phyloP scores from a whole-genome alignment of 768 basidiomycete genomes.

The Sarcodon sp. region DNA sequence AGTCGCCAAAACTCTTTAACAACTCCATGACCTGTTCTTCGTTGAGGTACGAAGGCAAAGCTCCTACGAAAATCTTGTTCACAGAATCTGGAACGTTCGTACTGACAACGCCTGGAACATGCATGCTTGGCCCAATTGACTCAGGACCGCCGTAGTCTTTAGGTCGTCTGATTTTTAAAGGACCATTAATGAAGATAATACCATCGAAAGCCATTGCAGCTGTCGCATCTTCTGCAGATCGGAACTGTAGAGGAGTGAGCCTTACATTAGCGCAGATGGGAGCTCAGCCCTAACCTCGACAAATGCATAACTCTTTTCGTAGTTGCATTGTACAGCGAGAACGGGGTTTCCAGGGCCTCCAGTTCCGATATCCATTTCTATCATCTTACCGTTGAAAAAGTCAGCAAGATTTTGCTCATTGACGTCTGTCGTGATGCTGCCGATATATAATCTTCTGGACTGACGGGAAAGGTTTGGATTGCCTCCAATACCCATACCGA shows the following conservation, averaged over 20 bases:
- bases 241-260: constrained; percentile 51
- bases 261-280: not conserved
- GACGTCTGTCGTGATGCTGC: constrained; percentile 89
- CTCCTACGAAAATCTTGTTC: constrained; percentile 97
- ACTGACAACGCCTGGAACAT: constrained; percentile 92
- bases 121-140: constrained; percentile 47
- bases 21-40: constrained; percentile 99
- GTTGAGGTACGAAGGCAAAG: constrained; percentile 87
- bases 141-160: constrained; percentile 89
- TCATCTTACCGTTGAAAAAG: constrained; percentile 96
- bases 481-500: constrained; percentile 77
- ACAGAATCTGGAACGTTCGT: constrained; percentile 95
- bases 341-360: constrained; percentile 83
- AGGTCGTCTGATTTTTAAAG: constrained; percentile 95
- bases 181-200: constrained; percentile 87
- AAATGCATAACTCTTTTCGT: constrained; percentile 98
- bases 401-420: constrained; percentile 86
- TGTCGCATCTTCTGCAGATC: constrained; percentile 92
- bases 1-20: constrained; percentile 92
- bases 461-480: constrained; percentile 89
- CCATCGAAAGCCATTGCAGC: constrained; percentile 97
- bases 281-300: constrained; percentile 59
- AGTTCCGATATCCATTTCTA: constrained; percentile 80
- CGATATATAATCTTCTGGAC: constrained; percentile 91
- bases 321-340: constrained; percentile 89